phyloP scores from a whole-genome alignment of 768 basidiomycete genomes.

The Hortiboletus flavorubellus region DNA sequence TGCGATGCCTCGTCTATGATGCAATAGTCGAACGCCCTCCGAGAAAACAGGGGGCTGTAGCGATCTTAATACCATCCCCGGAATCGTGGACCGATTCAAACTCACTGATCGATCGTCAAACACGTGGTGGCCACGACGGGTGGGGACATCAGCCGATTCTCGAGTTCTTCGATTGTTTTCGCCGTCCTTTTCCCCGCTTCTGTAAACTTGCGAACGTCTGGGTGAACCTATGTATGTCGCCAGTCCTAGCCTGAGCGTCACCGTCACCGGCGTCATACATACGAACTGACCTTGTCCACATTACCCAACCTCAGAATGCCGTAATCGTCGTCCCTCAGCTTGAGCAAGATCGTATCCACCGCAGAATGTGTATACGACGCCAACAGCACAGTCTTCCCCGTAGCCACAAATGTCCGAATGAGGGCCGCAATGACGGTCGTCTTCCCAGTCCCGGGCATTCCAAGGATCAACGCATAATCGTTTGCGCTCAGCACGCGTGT shows the following conservation, averaged over 20 bases:
- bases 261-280: neutral
- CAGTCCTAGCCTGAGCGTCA: neutral
- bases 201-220: slow-evolving; percentile 70
- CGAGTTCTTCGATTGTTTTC: slow-evolving; percentile 75
- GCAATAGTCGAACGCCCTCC: slow-evolving; percentile 90
- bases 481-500: slow-evolving; percentile 69
- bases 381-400: slow-evolving; percentile 85
- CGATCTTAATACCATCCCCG: slow-evolving; percentile 5
- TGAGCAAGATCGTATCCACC: slow-evolving; percentile 93
- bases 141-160: slow-evolving; percentile 79
- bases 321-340: slow-evolving; percentile 67
- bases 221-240: slow-evolving; percentile 68
- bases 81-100: slow-evolving; percentile 6
- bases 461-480: slow-evolving; percentile 90
- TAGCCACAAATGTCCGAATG: slow-evolving; percentile 70
- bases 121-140: slow-evolving; percentile 97
- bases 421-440: slow-evolving; percentile 91
- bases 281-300: slow-evolving; percentile 70
- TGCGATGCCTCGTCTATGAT: slow-evolving; percentile 99
- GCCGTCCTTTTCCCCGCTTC: slow-evolving; percentile 53
- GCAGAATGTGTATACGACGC: slow-evolving; percentile 97
- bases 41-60: slow-evolving; percentile 74
- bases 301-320: slow-evolving; percentile 85
- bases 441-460: slow-evolving; percentile 99
- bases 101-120: slow-evolving; percentile 90